Base-by-base conservation (phyloP, 2,329 filamentous ascomycete genomes). In the Orbilia quercus region DNA sequence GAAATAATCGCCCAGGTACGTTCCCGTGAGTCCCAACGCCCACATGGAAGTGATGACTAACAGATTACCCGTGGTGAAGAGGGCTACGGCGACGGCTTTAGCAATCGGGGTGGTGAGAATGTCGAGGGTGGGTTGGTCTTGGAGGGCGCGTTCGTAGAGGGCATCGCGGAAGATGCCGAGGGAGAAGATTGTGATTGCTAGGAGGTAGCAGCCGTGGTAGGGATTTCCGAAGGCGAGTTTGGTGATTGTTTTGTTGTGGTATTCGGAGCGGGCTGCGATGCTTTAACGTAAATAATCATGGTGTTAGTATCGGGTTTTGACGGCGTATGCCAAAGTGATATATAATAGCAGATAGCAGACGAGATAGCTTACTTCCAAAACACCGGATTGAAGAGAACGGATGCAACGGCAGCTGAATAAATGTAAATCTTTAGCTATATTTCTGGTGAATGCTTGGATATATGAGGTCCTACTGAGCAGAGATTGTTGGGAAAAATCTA, bases 291-390 rank as follows among this genome's bases (percentile, higher is more conserved):
- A n/a, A n/a, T n/a, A n/a, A n/a, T n/a, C n/a, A n/a, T 34, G 36
- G 12, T 40, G 22, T 53, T 1, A 42, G 22, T 54, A 31, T 60
- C 3, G 22, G 14, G 23, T 6, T 54, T 40, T 22, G 3, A 12
- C n/a, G n/a, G n/a, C n/a, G n/a, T 16, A 14, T 38, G 12, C 92
- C 89, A 74, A 92, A 92, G 45, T 40, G 47, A 75, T 31, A 72
- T 55, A 45, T 40, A 45, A 75, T 31, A 72, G 54, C 47, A 74
- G 36, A 7, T 59, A 18, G 34, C 1, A 44, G 22, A 40, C 7
- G n/a, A n/a, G n/a, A n/a, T 25, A 28, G 86, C 91, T 84, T 85
- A 96, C 93, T 99, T 99, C 95, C 95, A 99, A 82, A 97, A 98
- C n/a, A 95, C 89, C 20, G 95, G 95, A 82, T 99, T 99, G 83